phyloP scores from a whole-genome alignment of 768 basidiomycete species.

The Dacryopinax primogenitus region DNA sequence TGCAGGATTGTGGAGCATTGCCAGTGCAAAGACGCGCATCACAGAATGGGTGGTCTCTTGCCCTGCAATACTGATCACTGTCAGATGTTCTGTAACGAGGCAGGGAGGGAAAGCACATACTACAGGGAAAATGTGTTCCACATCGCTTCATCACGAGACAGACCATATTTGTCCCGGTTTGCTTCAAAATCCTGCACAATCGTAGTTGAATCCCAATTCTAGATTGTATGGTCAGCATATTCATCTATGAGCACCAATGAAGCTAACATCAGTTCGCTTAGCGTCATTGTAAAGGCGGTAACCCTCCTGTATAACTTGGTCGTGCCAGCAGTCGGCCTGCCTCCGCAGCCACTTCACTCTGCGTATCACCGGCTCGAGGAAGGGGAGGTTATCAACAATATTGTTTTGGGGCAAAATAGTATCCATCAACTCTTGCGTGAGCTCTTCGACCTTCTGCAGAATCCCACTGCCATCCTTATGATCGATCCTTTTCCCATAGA shows the following conservation, averaged over 20 bases:
- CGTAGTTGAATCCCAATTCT: not conserved
- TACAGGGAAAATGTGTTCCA: not conserved
- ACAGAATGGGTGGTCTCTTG: slow-evolving; percentile 7
- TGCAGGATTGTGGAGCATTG: slow-evolving; percentile 15
- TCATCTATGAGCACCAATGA: not conserved
- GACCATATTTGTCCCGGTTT: not conserved
- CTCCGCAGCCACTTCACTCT: not conserved
- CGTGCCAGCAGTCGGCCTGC: not conserved
- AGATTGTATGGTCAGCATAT: not conserved
- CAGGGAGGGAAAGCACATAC: not conserved
- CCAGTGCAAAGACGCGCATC: slow-evolving; percentile 14
- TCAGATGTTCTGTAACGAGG: not conserved
- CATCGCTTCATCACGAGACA: not conserved
- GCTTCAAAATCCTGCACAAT: not conserved
- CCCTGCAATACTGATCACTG: not conserved
- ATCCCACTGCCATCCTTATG: not conserved
- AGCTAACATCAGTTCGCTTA: not conserved
- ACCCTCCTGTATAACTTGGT: too few species aligned
- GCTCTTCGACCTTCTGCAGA: not conserved
- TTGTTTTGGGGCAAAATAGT: not conserved
- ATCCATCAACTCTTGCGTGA: not conserved
- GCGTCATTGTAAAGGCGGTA: too few species aligned
- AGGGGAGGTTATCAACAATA: not conserved
- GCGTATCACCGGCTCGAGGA: not conserved
- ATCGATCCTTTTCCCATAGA: not conserved